phyloP scores from a whole-genome alignment of 176 grass and related monocot genomes.

The Hsuehochloa calcarea region DNA sequence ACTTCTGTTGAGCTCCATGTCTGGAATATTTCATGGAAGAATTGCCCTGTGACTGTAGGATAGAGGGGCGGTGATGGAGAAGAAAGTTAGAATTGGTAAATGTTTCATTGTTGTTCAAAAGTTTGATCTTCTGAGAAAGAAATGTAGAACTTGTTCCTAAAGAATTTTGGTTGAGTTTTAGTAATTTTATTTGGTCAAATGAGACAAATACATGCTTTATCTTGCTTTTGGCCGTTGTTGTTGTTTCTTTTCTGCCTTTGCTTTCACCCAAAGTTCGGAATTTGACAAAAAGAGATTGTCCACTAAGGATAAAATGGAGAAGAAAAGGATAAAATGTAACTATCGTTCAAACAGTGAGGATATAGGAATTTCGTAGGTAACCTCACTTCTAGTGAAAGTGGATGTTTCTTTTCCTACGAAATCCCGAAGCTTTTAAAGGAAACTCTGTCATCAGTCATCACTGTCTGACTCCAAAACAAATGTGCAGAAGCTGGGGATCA shows the following conservation, averaged over 20 bases:
- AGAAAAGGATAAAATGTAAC: constrained; percentile 20
- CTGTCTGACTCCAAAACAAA: background rate
- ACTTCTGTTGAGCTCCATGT: background rate
- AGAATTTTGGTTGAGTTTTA: background rate
- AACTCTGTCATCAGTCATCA: constrained; percentile 6
- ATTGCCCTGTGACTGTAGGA: background rate
- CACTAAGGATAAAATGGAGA: background rate
- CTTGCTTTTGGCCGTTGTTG: background rate
- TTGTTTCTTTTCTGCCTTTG: constrained; percentile 44
- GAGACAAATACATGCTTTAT: constrained; percentile 30
- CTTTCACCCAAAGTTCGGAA: constrained; percentile 44
- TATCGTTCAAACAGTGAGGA: background rate
- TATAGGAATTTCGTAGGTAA: background rate
- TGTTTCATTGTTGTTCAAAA: background rate
- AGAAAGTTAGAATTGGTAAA: background rate
- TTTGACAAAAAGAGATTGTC: background rate
- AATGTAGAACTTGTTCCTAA: background rate
- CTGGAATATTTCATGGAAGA: background rate
- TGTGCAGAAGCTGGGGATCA: background rate
- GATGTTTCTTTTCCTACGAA: background rate
- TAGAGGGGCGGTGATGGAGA: background rate
- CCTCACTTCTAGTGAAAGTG: background rate
- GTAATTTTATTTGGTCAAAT: background rate
- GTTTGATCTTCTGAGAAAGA: background rate
- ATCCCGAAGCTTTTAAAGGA: background rate